Evolutionary conservation across 768 basidiomycete species (phyloP), one percentile per base, ranked within the genome.

Genomic region (Xerocomellus intermedius): DNA sequence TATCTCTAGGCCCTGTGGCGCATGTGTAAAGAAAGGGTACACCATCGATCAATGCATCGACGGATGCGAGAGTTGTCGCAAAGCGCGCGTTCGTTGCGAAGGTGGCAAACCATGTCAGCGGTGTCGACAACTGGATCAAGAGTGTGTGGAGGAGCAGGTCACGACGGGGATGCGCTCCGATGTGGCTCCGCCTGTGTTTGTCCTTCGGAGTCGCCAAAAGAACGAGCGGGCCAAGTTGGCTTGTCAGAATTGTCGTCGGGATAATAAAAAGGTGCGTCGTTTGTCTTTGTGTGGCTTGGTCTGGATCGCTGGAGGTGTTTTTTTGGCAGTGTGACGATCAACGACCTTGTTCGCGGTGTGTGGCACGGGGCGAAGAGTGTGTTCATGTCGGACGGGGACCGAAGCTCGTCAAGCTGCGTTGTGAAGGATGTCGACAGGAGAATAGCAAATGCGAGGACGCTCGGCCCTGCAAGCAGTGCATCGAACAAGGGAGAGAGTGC

Each of bases 381-480:
- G 60, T 85, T 17, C 82, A 83, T 55, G 74, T 84, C 10, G 71
- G 69, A n/a, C 78, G 81, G 13, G 78, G 77, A 12, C 81, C 82
- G 4, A 85, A 85, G 64, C 74, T 79, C 19, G 78, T 82, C 52
- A 83, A 81, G 56, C 67, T 83, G 48, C 81, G 84, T 21, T 86
- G 84, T 56, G 83, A 83, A 61, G 74, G 71, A 13, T 86, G 84
- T 63, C 70, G 83, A 56, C 72, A 74, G 58, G 76, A 80, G 35
- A 81, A 84, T 42, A 81, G 77, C 60, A 78, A 77, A 42, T 85
- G 84, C 59, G 84, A 85, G 65, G 83, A 85, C 17, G 69, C 72
- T 7, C 73, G 83, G 39, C 84, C 84, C 4, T 86, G 84, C 67
- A 70, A 64, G 49, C 74, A 76, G 54, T 85, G 84, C 60, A 64